Evolutionary conservation across 2,329 filamentous ascomycete species (phyloP), one percentile per base, ranked within the genome.

Genomic region (Ascochyta fabae): DNA sequence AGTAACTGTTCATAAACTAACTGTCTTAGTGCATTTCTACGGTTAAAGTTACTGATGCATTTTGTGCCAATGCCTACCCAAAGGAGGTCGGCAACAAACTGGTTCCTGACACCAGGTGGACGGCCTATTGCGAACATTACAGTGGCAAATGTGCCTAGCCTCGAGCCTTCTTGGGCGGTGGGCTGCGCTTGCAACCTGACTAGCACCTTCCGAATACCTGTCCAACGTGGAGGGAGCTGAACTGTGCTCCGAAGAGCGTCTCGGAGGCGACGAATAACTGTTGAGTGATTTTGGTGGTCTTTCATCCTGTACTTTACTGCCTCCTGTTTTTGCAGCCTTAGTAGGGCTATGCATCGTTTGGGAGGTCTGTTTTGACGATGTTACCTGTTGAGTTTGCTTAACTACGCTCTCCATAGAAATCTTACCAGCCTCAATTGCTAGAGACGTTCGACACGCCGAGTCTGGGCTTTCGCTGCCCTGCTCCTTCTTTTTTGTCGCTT

Each of bases 371-470:
- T 23, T 41, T 2, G 22, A 34, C 19, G 13, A n/a, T n/a, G 8
- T 12, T 10, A 23, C n/a, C 7, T 41, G 22, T 9, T 4, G 38
- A 19, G 24, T 31, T 13, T 15, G 31, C 27, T 1, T 40, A 7
- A 23, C 16, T 10, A 36, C 33, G 29, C 23, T 35, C 3, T 50
- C 23, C 52, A 54, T 50, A 2, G 41, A 49, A 12, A 36, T 41
- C n/a, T 15, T 29, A 4, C 52, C 46, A 9, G 46, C 34, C 26
- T 49, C 46, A 12, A 55, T 33, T 6, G 46, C 46, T 8, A 46
- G 19, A 9, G 52, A 55, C 7, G 46, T 46, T 10, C 43, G 35
- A 24, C 46, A 55, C 23, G 46, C 46, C 46, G 41, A 50, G 15
- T 55, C 52, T 41, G 41, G 52, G 24, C 52, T 55, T 8, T 39